These are phyloP conservation scores for Ogataea ganodermae DNA, from an alignment of 805 yeast species.

Conservation along the genomic window DNA sequence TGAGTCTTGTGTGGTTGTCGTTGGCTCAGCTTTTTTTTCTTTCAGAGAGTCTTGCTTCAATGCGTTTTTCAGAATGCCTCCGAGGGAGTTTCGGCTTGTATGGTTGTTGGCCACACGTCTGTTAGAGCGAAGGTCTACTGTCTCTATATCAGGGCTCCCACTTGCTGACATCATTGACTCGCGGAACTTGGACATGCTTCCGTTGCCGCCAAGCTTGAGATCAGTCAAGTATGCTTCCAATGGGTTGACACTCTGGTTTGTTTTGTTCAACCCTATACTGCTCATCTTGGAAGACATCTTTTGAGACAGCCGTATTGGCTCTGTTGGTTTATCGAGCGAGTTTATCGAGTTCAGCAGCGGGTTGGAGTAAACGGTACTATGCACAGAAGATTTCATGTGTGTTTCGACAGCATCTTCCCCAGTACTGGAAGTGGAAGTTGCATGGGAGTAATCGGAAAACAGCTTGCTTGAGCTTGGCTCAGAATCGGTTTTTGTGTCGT, in stretches of 20 bases:
- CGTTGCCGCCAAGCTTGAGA: slow-evolving; percentile 43
- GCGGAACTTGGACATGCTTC: slow-evolving; percentile 40
- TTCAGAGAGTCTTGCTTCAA: slow-evolving; percentile 1
- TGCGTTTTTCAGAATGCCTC: slow-evolving; percentile 13
- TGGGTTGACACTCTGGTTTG: slow-evolving; percentile 42
- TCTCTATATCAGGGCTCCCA: neutral
- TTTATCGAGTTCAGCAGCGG: slow-evolving; percentile 23
- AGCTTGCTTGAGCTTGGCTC: slow-evolving; percentile 32
- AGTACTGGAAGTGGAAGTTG: slow-evolving; percentile 34
- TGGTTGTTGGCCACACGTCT: neutral
- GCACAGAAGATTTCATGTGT: slow-evolving; percentile 12
- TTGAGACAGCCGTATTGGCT: slow-evolving; percentile 15
- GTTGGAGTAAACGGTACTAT: slow-evolving; percentile 23
- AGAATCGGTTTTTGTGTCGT: slow-evolving; percentile 19
- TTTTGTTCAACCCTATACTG: slow-evolving; percentile 13
- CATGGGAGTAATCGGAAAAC: slow-evolving; percentile 35
- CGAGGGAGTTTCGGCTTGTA: slow-evolving; percentile 9
- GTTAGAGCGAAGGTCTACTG: neutral
- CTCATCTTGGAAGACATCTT: slow-evolving; percentile 18
- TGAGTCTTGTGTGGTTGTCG: slow-evolving; percentile 3
- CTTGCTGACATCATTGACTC: slow-evolving; percentile 33
- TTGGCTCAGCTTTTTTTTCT: neutral
- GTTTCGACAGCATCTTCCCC: slow-evolving; percentile 7
- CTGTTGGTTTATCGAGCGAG: slow-evolving; percentile 22
- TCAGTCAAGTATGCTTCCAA: slow-evolving; percentile 55